Base-by-base conservation (phyloP, 208 protist species). In the Vickermania ingenoplastis region DNA sequence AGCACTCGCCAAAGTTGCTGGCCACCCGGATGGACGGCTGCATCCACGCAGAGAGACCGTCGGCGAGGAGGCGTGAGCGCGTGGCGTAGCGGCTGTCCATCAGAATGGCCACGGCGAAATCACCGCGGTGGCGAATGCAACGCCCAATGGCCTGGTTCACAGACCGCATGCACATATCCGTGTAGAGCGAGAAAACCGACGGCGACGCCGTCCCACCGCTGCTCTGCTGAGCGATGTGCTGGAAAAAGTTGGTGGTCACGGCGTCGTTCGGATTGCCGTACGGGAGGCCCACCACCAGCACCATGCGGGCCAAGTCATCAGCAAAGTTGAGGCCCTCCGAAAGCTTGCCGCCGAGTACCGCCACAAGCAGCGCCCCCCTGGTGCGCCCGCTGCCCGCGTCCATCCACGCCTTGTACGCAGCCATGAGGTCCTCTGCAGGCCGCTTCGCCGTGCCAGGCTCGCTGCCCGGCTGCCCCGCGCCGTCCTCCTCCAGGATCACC, bases 301-400 rank as follows among this genome's bases (percentile, higher is more conserved):
- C 90, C 14, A 67, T 81, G 5, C 97, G 76, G 1, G 89, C 97
- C 17, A 98, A 79, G 55, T 94, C 88, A 65, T 99, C 97, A 5
- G 71, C 75, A 57, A 99, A 99, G 82, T 99, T 99, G 69, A 99
- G 98, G 36, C 97, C 97, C 73, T 99, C 97, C 21, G 85, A 96
- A 29, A 99, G 71, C 52, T 97, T 97, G 7, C 97, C 97, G 31
- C 97, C 96, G 65, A 99, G 96, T 4, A 99, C 95, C 24, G 77
- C 78, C 30, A 92, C 86, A 0, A 99, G 70, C 11, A 98, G 27
- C 26, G 95, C 97, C 2, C 96, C 96, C 25, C 83, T 53, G 2
- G 61, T 57, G 28, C 14, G 26, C 14, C 31, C 11, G 11, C n/a
- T 24, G 1, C 53, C 53, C 50, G 28, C 53, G 29, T 65, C 17